Conservation (phyloP, 495 filamentous ascomycete species). For the Cenococcum geophilum region DNA sequence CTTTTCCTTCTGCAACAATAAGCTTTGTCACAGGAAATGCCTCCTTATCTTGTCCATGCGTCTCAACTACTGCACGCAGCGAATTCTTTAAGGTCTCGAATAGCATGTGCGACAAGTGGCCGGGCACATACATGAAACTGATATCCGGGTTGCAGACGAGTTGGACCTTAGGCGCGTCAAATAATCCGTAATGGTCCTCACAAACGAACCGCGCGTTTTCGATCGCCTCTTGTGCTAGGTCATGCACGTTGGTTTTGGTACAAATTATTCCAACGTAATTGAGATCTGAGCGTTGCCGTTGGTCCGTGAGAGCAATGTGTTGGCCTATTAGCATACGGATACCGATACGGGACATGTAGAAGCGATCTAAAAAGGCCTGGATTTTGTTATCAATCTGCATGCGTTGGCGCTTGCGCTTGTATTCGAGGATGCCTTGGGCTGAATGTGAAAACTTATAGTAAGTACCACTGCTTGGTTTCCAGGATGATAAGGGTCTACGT, state of each 20-base stretch:
- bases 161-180: constrained; percentile 94
- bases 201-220: constrained; percentile 98
- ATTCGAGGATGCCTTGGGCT: constrained; percentile 95
- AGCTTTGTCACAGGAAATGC: constrained; percentile 95
- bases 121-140: constrained; percentile 98
- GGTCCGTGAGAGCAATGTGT: constrained; percentile 92
- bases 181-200: constrained; percentile 97
- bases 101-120: constrained; percentile 96
- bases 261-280: constrained; percentile 98
- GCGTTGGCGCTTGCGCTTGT: constrained; percentile 90
- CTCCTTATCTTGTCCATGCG: constrained; percentile 87
- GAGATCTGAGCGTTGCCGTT: constrained; percentile 76
- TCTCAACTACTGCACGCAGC: constrained; percentile 91
- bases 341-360: constrained; percentile 99
- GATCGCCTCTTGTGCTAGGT: constrained; percentile 93
- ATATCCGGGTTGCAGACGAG: constrained; percentile 88
- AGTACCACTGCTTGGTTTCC: background rate
- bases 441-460: constrained; percentile 29
- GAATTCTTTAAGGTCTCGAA: constrained; percentile 99
- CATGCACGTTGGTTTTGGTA: constrained; percentile 94
- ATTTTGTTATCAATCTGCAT: constrained; percentile 98
- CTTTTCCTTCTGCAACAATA: constrained; percentile 92
- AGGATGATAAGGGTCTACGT: background rate
- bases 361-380: constrained; percentile 92
- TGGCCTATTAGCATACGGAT: constrained; percentile 99